These are phyloP conservation scores for Melaleuca quinquenervia DNA, from an alignment of 345 rosid genomes.

Conservation along the genomic window DNA sequence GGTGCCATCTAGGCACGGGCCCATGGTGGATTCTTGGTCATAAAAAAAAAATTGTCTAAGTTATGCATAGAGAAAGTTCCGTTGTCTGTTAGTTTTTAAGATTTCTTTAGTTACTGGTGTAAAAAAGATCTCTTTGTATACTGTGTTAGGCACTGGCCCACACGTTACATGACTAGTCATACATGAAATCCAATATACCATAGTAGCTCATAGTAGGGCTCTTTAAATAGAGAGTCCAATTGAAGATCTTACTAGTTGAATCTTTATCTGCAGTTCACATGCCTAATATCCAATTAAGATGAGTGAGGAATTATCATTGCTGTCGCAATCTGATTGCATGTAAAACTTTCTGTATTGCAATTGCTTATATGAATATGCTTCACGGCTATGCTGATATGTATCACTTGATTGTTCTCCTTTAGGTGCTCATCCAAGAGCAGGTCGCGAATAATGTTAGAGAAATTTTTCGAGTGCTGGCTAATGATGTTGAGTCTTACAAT, in stretches of 20 bases:
- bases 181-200: neutral
- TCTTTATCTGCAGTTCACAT: neutral
- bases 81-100: neutral
- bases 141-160: neutral
- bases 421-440: slow-evolving; percentile 62
- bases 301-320: neutral
- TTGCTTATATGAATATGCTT: neutral
- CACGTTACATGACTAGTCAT: neutral
- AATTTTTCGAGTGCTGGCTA: slow-evolving; percentile 33
- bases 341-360: neutral
- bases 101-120: neutral
- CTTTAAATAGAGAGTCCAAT: neutral
- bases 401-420: neutral
- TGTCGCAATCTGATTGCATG: neutral
- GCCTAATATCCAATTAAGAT: neutral
- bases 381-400: neutral
- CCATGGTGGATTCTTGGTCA: no score
- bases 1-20: no score
- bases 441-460: slow-evolving; percentile 15
- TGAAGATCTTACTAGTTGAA: neutral
- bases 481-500: slow-evolving; percentile 21
- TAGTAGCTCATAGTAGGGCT: neutral
- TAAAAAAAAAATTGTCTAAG: neutral
- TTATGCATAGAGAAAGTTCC: neutral
- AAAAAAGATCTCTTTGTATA: neutral